phyloP scores from a whole-genome alignment of 495 filamentous ascomycete genomes.

The Lentithecium fluviatile region DNA sequence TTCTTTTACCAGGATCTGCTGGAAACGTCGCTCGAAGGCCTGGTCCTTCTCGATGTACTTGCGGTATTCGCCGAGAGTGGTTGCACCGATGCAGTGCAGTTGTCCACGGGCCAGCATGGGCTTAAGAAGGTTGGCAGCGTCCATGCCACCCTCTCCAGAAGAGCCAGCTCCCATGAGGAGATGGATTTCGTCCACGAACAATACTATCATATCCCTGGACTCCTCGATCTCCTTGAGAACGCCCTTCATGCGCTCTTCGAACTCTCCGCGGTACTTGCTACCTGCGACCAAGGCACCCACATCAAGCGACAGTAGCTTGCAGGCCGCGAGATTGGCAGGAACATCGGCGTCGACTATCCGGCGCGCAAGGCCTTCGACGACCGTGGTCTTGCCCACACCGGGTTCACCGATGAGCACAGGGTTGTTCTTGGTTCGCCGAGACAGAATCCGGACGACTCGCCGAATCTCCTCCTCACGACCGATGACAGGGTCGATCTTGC shows the following conservation, averaged over 20 bases:
- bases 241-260: constrained; percentile 98
- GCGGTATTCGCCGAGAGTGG: constrained; percentile 89
- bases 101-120: constrained; percentile 95
- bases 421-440: constrained; percentile 96
- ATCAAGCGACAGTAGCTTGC: constrained; percentile 89
- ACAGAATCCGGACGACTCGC: constrained; percentile 89
- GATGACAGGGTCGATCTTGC: constrained; percentile 97
- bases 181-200: constrained; percentile 98
- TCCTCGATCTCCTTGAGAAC: constrained; percentile 96
- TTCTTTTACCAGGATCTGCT: constrained; percentile 95
- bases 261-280: constrained; percentile 97
- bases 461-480: constrained; percentile 96
- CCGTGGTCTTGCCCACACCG: constrained; percentile 97
- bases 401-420: constrained; percentile 94
- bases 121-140: constrained; percentile 95
- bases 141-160: constrained; percentile 95
- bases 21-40: constrained; percentile 96
- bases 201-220: constrained; percentile 93
- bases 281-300: constrained; percentile 93
- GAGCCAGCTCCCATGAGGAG: constrained; percentile 95
- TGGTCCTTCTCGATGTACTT: constrained; percentile 99
- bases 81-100: constrained; percentile 96
- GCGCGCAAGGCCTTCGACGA: constrained; percentile 93
- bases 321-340: constrained; percentile 90
- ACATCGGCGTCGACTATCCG: constrained; percentile 95